Conservation (phyloP, 441 rosid species). For the Adansonia madagascariensis region DNA sequence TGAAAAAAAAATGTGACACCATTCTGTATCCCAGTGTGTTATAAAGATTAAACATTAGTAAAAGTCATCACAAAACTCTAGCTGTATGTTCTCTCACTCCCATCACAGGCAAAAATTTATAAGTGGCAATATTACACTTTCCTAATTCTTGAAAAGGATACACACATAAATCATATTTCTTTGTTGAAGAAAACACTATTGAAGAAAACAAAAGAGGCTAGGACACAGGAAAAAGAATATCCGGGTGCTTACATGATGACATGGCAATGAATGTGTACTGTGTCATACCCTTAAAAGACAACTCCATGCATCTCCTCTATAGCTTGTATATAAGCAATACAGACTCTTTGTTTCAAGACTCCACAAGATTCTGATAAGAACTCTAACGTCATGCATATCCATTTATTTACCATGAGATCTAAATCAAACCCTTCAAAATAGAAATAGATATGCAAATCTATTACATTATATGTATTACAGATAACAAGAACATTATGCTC, state of each 20-base stretch:
- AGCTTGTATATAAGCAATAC: neutral
- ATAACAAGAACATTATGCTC: neutral
- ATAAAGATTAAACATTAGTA: conserved; percentile 12
- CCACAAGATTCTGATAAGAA: neutral
- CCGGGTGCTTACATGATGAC: neutral
- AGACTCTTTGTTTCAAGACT: conserved; percentile 11
- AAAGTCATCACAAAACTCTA: neutral
- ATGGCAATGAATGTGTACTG: neutral
- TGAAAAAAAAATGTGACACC: neutral
- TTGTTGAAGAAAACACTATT: neutral
- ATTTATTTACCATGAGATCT: neutral
- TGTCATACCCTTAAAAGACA: neutral
- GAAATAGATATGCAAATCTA: neutral
- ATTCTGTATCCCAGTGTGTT: neutral
- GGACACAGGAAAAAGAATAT: neutral
- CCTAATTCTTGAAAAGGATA: neutral
- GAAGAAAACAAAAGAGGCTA: conserved; percentile 2
- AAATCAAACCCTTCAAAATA: neutral
- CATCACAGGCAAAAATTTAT: neutral
- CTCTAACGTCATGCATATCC: neutral
- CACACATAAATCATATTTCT: neutral
- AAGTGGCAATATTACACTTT: neutral
- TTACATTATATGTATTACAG: neutral
- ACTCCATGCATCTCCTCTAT: conserved; percentile 2
- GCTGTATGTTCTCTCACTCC: neutral